phyloP scores from a whole-genome alignment of 768 basidiomycete genomes.

The Pisolithus microcarpus region DNA sequence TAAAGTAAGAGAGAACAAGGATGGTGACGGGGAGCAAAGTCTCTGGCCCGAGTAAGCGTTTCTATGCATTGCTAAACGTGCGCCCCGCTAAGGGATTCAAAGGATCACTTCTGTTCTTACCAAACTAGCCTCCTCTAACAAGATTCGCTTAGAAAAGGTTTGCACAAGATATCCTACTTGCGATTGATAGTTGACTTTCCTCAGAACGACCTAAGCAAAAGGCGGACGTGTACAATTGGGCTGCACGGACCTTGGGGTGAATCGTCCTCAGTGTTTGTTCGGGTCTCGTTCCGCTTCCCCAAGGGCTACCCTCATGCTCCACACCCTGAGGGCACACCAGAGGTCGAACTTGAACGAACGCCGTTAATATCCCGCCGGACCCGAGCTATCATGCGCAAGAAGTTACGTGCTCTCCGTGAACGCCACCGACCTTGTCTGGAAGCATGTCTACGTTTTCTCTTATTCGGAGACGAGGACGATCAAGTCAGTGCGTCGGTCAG shows the following conservation, averaged over 20 bases:
- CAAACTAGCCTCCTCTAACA: slow-evolving; percentile 49
- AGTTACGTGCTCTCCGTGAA: slow-evolving; percentile 65
- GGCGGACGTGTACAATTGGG: slow-evolving; percentile 76
- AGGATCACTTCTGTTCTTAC: slow-evolving; percentile 72
- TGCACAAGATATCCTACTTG: slow-evolving; percentile 3
- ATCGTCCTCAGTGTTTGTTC: slow-evolving; percentile 73
- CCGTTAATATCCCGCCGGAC: slow-evolving; percentile 72
- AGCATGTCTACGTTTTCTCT: slow-evolving; percentile 71
- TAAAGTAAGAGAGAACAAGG: slow-evolving; percentile 25
- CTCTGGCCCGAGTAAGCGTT: slow-evolving; percentile 66
- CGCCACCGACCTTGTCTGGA: slow-evolving; percentile 78
- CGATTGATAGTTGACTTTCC: not conserved
- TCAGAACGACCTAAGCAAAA: slow-evolving; percentile 63
- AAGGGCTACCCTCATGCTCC: slow-evolving; percentile 62
- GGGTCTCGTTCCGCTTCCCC: slow-evolving; percentile 87
- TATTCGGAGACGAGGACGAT: slow-evolving; percentile 61
- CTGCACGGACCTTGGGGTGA: slow-evolving; percentile 92
- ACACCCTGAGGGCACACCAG: slow-evolving; percentile 60
- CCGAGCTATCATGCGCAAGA: slow-evolving; percentile 71
- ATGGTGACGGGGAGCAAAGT: slow-evolving; percentile 35
- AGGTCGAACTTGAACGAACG: slow-evolving; percentile 77
- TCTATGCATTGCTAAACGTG: not conserved
- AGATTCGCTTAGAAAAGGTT: slow-evolving; percentile 84
- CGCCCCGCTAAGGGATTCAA: slow-evolving; percentile 1
- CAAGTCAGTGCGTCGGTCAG: slow-evolving; percentile 34